phyloP scores from a whole-genome alignment of 768 basidiomycete genomes.

The Suillus sp. region DNA sequence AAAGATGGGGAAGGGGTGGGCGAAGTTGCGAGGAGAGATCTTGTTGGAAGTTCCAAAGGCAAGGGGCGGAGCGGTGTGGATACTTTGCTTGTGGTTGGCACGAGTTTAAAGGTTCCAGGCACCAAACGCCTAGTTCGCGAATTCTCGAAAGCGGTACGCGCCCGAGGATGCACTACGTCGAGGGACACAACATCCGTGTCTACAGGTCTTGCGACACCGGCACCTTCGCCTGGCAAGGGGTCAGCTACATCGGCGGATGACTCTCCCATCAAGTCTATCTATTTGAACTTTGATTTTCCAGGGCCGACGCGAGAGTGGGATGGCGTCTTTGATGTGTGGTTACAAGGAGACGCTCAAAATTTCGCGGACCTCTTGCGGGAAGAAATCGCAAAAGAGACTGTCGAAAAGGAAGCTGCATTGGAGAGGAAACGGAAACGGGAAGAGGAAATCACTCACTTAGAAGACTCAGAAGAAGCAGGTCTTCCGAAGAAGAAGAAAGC shows the following conservation, averaged over 20 bases:
- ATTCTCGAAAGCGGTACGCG: constrained; percentile 75
- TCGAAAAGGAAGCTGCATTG: constrained; percentile 52
- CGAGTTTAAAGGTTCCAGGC: constrained; percentile 85
- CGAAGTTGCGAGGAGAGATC: constrained; percentile 76
- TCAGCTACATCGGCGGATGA: constrained; percentile 45
- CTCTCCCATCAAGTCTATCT: constrained; percentile 65
- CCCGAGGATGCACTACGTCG: constrained; percentile 43
- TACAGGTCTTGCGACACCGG: constrained; percentile 43
- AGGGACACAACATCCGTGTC: constrained; percentile 32
- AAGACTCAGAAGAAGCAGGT: constrained; percentile 8
- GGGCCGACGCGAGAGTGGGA: constrained; percentile 86
- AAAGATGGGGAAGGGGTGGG: constrained; percentile 88
- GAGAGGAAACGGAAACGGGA: constrained; percentile 63
- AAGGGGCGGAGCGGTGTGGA: constrained; percentile 78
- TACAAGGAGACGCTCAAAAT: constrained; percentile 83
- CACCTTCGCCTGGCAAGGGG: constrained; percentile 48
- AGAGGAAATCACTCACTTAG: constrained; percentile 37
- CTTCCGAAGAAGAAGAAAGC: constrained; percentile 19
- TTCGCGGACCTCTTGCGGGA: constrained; percentile 66
- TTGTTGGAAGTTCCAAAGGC: constrained; percentile 68
- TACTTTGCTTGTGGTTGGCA: constrained; percentile 86
- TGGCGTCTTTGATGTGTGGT: constrained; percentile 87
- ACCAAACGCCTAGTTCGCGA: constrained; percentile 91
- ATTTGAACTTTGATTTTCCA: constrained; percentile 87
- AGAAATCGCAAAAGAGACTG: constrained; percentile 58